Evolutionary conservation across 2,329 filamentous ascomycete species (phyloP).

Genomic region (Dactylellina parvicollis): DNA sequence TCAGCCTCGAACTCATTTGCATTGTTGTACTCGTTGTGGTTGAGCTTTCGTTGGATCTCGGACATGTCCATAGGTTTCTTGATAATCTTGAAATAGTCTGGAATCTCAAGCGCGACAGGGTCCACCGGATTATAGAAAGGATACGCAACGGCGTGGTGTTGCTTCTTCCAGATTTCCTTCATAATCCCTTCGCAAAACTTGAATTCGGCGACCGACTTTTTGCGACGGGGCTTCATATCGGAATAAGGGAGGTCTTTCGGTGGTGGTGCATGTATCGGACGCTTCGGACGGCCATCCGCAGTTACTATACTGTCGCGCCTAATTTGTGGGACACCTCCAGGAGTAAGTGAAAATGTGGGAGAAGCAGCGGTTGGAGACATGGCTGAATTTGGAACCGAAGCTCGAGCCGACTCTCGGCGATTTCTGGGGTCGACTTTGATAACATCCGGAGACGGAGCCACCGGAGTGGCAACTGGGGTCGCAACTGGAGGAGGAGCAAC

Average conservation of each 20-base stretch:
- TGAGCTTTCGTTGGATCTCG: conserved; percentile 84
- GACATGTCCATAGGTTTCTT: conserved; percentile 90
- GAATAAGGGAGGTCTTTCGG: conserved; percentile 90
- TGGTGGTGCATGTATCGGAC: conserved; percentile 90
- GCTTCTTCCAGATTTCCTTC: conserved; percentile 78
- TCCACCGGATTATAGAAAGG: conserved; percentile 88
- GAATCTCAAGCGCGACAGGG: conserved; percentile 91
- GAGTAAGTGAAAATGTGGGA: conserved; percentile 77
- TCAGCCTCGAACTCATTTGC: conserved; percentile 87
- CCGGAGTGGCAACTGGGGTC: conserved; percentile 59
- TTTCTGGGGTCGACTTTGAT: conserved; percentile 57
- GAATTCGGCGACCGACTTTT: conserved; percentile 87
- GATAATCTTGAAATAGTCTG: conserved; percentile 89
- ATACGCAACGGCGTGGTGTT: conserved; percentile 73
- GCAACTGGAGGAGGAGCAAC: conserved; percentile 60
- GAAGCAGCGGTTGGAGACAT: conserved; percentile 65
- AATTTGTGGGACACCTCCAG: conserved; percentile 81
- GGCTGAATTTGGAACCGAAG: conserved; percentile 58
- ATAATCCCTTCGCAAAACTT: conserved; percentile 88
- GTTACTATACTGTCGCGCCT: conserved; percentile 77
- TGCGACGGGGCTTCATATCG: conserved; percentile 82
- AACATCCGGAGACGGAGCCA: conserved; percentile 61
- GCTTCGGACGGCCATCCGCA: conserved; percentile 84
- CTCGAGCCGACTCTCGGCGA: conserved; percentile 64
- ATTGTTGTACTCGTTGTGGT: conserved; percentile 79